Conservation (phyloP, 2,329 filamentous ascomycete genomes). For the Cladosporium cucumerinum region DNA sequence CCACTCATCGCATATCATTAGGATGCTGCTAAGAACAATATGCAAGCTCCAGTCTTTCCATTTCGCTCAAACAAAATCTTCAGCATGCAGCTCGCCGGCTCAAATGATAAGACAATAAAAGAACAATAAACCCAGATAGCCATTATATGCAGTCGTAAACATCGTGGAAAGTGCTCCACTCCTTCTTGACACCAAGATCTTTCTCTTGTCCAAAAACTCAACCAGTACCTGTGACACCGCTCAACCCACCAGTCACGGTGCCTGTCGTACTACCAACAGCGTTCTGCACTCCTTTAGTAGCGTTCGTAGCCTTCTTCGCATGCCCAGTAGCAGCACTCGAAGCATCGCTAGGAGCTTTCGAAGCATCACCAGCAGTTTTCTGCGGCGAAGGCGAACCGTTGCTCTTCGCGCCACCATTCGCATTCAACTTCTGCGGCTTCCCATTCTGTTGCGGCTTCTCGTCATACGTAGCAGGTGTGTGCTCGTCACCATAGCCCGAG, state of each 20-base stretch:
- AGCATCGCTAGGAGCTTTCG: background rate
- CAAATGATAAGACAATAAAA: background rate
- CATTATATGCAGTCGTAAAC: constrained; percentile 8
- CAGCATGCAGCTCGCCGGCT: background rate
- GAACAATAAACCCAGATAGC: background rate
- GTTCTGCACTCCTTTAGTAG: constrained; percentile 20
- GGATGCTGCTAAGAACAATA: background rate
- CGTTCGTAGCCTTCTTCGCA: constrained; percentile 22
- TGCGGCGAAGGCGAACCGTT: constrained; percentile 6
- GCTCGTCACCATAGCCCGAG: constrained; percentile 19
- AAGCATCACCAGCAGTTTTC: constrained; percentile 11
- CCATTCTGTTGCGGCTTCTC: constrained; percentile 17
- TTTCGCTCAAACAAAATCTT: background rate
- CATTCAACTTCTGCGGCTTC: constrained; percentile 18
- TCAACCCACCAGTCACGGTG: constrained; percentile 29
- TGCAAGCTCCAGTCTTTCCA: background rate
- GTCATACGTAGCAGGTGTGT: constrained; percentile 15
- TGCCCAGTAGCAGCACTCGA: background rate
- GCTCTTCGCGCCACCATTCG: constrained; percentile 12
- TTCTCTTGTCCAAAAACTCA: background rate
- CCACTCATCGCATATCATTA: background rate
- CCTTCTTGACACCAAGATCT: background rate
- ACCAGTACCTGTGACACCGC: constrained; percentile 24
- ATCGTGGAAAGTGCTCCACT: background rate
- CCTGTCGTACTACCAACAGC: constrained; percentile 22